phyloP scores from a whole-genome alignment of 441 rosid species.

The Euphorbia celastroides region DNA sequence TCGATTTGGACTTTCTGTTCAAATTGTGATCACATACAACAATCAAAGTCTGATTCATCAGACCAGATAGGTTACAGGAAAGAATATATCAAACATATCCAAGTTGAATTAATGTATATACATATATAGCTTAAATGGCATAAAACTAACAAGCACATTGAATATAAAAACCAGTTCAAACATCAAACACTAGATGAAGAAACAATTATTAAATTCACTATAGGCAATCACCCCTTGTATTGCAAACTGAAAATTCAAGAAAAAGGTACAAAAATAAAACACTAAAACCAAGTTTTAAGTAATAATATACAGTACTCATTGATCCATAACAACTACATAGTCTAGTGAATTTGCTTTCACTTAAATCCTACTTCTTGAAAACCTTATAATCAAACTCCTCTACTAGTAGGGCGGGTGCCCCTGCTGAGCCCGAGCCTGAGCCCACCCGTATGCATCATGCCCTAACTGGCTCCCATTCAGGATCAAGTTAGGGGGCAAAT shows the following conservation, averaged over 20 bases:
- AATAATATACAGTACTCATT: constrained; percentile 20
- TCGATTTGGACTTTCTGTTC: too few relatives aligned
- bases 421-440: constrained; percentile 26
- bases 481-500: constrained; percentile 47
- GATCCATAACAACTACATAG: constrained; percentile 16
- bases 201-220: constrained; percentile 5
- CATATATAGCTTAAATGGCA: too few relatives aligned
- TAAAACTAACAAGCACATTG: neutral
- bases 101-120: neutral
- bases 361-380: constrained; percentile 15
- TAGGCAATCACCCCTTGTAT: constrained; percentile 18
- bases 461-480: constrained; percentile 54
- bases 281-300: constrained; percentile 15
- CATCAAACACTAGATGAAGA: constrained; percentile 9
- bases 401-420: constrained; percentile 46
- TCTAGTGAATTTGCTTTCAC: neutral
- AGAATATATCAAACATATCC: neutral
- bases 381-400: neutral
- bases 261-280: neutral
- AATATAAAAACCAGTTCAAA: constrained; percentile 2
- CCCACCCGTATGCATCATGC: constrained; percentile 73
- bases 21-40: neutral
- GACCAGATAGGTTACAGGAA: constrained; percentile 3
- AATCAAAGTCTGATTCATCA: constrained; percentile 20
- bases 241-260: constrained; percentile 22